A percentile compares a stretch with the other conserved stretches of the same genome.
These are phyloP conservation scores for Maudiozyma humilis DNA, from an alignment of 1,139 yeast species.

Conservation along the genomic window DNA sequence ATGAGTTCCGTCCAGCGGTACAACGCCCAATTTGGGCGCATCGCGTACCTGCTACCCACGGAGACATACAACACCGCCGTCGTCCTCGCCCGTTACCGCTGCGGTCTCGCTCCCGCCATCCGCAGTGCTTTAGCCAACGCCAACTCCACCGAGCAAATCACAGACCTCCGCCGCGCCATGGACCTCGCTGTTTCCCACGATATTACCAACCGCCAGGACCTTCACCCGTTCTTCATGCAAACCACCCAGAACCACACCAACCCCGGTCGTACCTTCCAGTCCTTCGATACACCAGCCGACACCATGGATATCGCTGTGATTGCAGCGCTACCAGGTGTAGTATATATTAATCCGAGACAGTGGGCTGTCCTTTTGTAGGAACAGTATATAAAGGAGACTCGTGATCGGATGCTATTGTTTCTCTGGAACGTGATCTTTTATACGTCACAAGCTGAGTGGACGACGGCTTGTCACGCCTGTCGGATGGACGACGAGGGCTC, in stretches of 20 bases:
- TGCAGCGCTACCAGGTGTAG: background rate
- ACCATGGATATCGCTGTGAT: background rate
- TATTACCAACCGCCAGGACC: background rate
- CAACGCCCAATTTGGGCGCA: background rate
- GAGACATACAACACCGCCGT: background rate
- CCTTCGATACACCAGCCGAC: background rate
- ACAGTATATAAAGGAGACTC: background rate
- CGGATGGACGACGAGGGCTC: no score
- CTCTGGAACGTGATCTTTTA: no score
- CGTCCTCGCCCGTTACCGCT: background rate
- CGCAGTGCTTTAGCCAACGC: background rate
- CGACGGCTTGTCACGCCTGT: no score
- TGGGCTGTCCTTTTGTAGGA: background rate
- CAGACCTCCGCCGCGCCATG: background rate
- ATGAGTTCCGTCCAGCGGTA: background rate
- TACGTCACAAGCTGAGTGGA: no score
- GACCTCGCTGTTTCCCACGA: background rate
- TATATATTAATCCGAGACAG: background rate
- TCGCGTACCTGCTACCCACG: background rate
- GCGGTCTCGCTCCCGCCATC: background rate
- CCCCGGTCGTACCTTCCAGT: background rate
- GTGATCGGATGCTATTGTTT: no score
- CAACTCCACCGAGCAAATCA: background rate
- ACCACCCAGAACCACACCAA: background rate
- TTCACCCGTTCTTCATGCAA: background rate